These are phyloP conservation scores for Rhytidhysteron rufulum DNA, from an alignment of 2,329 filamentous ascomycete genomes.

Conservation along the genomic window DNA sequence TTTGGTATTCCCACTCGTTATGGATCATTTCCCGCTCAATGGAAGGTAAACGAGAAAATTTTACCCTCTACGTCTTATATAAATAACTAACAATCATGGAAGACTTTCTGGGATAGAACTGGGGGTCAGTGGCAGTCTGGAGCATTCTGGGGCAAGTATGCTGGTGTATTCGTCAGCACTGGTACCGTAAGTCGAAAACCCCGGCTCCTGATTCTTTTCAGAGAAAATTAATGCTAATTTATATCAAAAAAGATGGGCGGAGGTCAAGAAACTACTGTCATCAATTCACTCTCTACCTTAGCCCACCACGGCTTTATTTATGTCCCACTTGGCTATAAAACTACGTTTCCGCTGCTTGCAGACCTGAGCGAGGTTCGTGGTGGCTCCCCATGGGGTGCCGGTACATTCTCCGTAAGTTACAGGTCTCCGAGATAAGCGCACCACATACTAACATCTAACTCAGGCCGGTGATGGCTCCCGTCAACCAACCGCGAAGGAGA, in stretches of 20 bases:
- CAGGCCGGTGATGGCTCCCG: conserved; percentile 71
- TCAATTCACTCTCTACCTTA: conserved; percentile 79
- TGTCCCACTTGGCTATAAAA: conserved; percentile 92
- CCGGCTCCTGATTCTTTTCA: too few relatives aligned
- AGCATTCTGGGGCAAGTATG: conserved; percentile 80
- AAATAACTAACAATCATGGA: not conserved
- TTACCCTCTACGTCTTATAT: conserved; percentile 82
- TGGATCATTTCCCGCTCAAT: conserved; percentile 96
- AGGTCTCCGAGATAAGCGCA: not conserved
- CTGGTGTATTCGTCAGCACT: conserved; percentile 88
- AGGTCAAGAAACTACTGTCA: conserved; percentile 85
- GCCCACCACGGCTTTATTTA: conserved; percentile 93
- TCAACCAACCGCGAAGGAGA: conserved; percentile 71
- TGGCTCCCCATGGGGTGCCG: conserved; percentile 88
- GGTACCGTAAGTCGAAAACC: conserved; percentile 51
- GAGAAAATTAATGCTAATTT: not conserved
- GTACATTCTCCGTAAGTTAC: conserved; percentile 71
- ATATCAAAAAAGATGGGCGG: conserved; percentile 57
- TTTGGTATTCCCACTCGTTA: conserved; percentile 94
- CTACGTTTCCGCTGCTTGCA: conserved; percentile 64
- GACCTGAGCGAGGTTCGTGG: conserved; percentile 79
- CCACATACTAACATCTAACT: conserved; percentile 3
- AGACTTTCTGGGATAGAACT: conserved; percentile 61
- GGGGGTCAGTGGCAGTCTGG: conserved; percentile 79
- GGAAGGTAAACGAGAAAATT: too few relatives aligned